Base-by-base conservation (phyloP, 2,329 filamentous ascomycete genomes). In the Clonostachys rosea region DNA sequence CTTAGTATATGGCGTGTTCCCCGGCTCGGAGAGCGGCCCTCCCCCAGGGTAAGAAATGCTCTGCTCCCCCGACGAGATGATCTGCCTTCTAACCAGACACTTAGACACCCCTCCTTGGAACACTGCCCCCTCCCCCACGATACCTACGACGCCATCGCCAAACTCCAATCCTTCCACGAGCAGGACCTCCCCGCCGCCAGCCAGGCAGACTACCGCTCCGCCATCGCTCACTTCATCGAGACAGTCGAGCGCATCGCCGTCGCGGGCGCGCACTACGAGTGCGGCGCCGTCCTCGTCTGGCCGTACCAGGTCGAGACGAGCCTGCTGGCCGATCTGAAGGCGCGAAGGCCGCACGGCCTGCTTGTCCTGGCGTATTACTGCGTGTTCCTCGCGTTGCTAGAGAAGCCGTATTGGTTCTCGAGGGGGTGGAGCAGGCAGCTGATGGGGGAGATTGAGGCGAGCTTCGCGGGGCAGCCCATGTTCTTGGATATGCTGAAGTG, bases 291-390 rank as follows among this genome's bases (percentile, higher is more conserved):
- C 7, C 16, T 57, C 2, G 53, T 56, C 16, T 62, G 60, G 56
- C 46, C 58, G n/a, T 62, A 62, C 44, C 43, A 49, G 2, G 45
- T 59, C 5, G 45, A 53, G 9, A 58, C 61, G 9, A 54, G 51
- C 18, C 46, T 64, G 34, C 45, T 63, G 18, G 36, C 54, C n/a
- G 61, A 63, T 46, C 49, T 64, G 9, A 47, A 48, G 9, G 49
- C 55, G 4, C 47, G 50, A 7, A 55, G 47, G 3, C 56, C 58
- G 2, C 55, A 58, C 14, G 57, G 57, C 3, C 49, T 62, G 24
- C 45, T 63, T 7, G 46, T 63, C 4, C 43, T 63, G n/a, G 53
- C 57, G 5, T 48, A 64, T 35, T 58, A 56, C 30, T 46, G 52
- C 13, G 49, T 63, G 1, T 49, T 56, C 13, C 44, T 61, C n/a